Conservation (phyloP, 2,329 filamentous ascomycete genomes). For the Paracamarosporium sp. region DNA sequence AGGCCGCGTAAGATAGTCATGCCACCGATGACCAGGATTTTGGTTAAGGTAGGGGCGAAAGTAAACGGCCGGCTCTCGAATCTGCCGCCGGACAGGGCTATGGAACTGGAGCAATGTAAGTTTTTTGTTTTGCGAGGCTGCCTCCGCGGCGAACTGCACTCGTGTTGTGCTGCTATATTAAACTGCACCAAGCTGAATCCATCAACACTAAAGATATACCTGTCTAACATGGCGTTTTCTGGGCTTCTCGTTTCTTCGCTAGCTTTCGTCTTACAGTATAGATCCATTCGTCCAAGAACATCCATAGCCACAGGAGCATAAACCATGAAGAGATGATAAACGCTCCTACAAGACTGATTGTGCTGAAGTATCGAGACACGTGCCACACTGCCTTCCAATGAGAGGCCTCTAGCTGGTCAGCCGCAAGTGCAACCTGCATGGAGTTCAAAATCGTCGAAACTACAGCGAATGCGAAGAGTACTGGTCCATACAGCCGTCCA, state of each 20-base stretch:
- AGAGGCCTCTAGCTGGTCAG: constrained; percentile 14
- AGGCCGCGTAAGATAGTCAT: background rate
- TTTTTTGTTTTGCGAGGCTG: background rate
- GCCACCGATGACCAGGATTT: background rate
- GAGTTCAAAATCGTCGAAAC: constrained; percentile 23
- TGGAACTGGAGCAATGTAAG: background rate
- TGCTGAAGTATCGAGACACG: constrained; percentile 18
- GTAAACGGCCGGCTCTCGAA: background rate
- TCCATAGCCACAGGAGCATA: too few species aligned
- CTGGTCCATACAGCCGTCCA: constrained; percentile 15
- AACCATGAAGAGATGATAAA: constrained; percentile 12
- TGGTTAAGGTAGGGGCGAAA: background rate
- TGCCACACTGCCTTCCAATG: constrained; percentile 12
- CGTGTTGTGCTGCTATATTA: too few species aligned
- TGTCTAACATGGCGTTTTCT: too few species aligned
- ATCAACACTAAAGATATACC: too few species aligned
- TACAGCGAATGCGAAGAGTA: constrained; percentile 20
- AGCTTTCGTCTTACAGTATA: too few species aligned
- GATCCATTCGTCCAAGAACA: too few species aligned
- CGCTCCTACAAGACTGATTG: constrained; percentile 10
- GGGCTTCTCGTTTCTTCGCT: too few species aligned
- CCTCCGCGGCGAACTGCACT: background rate
- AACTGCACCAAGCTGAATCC: too few species aligned
- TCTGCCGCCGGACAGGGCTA: background rate
- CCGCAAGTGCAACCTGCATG: constrained; percentile 25